Conservation (phyloP, 2,329 filamentous ascomycete genomes). For the Ciborinia camelliae region DNA sequence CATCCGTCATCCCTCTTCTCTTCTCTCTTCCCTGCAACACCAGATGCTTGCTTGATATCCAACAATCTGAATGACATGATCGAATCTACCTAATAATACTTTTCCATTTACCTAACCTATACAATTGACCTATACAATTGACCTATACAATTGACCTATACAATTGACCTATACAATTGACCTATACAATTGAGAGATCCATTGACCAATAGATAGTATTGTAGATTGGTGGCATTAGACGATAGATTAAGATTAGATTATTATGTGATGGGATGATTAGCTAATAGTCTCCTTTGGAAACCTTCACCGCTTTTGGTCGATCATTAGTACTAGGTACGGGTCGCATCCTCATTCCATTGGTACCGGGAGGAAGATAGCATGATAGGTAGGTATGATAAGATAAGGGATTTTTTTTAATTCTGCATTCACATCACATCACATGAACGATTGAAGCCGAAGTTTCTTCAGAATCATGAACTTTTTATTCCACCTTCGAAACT, state of each 20-base stretch:
- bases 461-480: constrained; percentile 6
- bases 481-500: neutral
- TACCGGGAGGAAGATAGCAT: neutral
- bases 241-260: no score
- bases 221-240: no score
- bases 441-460: neutral
- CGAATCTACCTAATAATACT: no score
- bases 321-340: neutral
- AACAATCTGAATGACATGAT: no score
- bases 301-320: constrained; percentile 12
- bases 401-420: neutral
- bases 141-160: no score
- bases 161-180: no score
- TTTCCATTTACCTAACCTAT: no score
- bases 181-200: no score
- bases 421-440: neutral
- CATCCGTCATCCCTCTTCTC: no score
- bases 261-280: neutral
- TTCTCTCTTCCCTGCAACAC: no score
- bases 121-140: no score
- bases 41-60: no score
- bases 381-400: constrained; percentile 2
- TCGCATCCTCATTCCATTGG: neutral
- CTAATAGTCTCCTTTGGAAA: neutral
- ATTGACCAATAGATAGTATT: neutral